Percentiles rank a stretch among this genome's conserved stretches.
Conservation (phyloP, 345 rosid genomes). For the Salix udensis region DNA sequence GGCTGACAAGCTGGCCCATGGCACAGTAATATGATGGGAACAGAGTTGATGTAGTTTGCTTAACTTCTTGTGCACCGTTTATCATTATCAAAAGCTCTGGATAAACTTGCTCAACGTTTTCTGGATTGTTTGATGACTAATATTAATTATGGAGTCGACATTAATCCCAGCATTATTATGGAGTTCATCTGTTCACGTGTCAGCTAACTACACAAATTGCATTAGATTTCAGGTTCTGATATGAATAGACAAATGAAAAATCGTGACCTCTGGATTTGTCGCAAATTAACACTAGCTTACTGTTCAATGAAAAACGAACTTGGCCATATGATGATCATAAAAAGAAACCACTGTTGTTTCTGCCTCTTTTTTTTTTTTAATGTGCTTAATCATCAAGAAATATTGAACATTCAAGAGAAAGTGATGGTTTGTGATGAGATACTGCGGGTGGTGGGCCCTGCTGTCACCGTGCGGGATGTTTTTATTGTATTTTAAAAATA, state of each 20-base stretch:
- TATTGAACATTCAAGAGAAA: not conserved
- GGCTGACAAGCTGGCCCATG: not conserved
- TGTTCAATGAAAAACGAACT: not conserved
- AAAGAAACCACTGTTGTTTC: not conserved
- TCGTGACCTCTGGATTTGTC: no score
- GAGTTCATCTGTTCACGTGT: not conserved
- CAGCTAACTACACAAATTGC: not conserved
- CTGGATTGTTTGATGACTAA: constrained; percentile 1
- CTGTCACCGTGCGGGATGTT: no score
- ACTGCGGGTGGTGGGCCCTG: no score
- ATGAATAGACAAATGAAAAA: no score
- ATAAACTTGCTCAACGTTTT: not conserved
- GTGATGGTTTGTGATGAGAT: not conserved
- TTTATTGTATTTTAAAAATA: no score
- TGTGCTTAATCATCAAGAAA: no score
- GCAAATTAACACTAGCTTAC: not conserved
- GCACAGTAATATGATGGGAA: not conserved
- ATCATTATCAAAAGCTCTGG: not conserved
- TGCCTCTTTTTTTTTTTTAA: no score
- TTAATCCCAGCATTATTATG: not conserved
- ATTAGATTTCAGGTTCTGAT: not conserved
- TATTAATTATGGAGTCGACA: constrained; percentile 12
- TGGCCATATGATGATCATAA: not conserved
- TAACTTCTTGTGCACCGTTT: not conserved
- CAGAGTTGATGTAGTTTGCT: not conserved